Evolutionary conservation across 106 monocot genomes (phyloP).

Genomic region (Apostasia shenzhenica): DNA sequence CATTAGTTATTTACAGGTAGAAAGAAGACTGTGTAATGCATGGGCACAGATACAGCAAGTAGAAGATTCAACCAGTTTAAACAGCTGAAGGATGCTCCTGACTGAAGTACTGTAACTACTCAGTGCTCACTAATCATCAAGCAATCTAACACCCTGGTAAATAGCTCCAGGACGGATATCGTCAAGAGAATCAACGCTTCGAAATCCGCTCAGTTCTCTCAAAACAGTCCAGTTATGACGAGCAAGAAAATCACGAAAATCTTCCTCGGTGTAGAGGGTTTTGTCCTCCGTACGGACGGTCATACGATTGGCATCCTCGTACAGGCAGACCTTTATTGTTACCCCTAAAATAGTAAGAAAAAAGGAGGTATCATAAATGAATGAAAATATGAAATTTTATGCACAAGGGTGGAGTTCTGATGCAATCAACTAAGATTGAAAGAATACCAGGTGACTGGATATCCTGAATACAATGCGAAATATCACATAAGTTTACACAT

Average conservation of each 20-base stretch:
- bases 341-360: slow-evolving; percentile 37
- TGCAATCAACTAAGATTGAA: not conserved
- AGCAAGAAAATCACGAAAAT: slow-evolving; percentile 61
- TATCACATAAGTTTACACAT: too few relatives aligned
- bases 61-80: too few relatives aligned
- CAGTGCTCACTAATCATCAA: slow-evolving; percentile 23
- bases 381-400: not conserved
- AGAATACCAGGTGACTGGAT: not conserved
- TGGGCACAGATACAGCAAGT: too few relatives aligned
- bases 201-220: slow-evolving; percentile 61
- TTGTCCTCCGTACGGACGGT: slow-evolving; percentile 65
- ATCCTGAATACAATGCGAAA: not conserved
- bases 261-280: slow-evolving; percentile 80
- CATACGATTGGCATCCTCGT: slow-evolving; percentile 48
- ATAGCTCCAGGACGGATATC: slow-evolving; percentile 58
- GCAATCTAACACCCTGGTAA: slow-evolving; percentile 68
- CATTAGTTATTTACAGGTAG: too few relatives aligned
- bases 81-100: too few relatives aligned
- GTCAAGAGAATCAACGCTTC: slow-evolving; percentile 47
- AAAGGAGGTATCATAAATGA: not conserved
- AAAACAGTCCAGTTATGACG: slow-evolving; percentile 62
- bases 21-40: too few relatives aligned
- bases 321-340: slow-evolving; percentile 66
- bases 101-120: too few relatives aligned
- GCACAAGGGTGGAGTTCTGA: not conserved